Percentiles rank a stretch among this genome's conserved stretches.
Conservation (phyloP, 305 asterid species). For the Coffea humblotiana region DNA sequence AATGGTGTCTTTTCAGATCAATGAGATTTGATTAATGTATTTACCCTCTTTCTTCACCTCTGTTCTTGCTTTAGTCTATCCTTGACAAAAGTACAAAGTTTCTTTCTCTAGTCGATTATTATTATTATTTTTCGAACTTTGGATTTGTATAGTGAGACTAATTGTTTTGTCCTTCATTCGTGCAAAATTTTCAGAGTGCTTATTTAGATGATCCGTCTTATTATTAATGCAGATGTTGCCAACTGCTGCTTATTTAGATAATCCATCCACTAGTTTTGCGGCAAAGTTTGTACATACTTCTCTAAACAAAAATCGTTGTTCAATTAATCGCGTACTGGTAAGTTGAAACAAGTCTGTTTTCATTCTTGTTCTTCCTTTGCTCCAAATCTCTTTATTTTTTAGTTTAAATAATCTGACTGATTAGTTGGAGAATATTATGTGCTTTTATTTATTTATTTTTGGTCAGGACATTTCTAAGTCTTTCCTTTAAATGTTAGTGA, state of each 20-base stretch:
- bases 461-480: not conserved
- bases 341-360: conserved; percentile 36
- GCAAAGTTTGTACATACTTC: conserved; percentile 98
- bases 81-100: not conserved
- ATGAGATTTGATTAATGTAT: not conserved
- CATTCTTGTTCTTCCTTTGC: conserved; percentile 16
- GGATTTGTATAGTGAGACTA: not conserved
- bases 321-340: conserved; percentile 90
- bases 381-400: conserved; percentile 1
- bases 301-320: conserved; percentile 89
- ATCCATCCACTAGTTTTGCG: conserved; percentile 95
- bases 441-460: too few species aligned
- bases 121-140: not conserved
- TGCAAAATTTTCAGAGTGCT: conserved; percentile 1
- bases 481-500: not conserved
- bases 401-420: not conserved
- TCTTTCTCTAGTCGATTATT: not conserved
- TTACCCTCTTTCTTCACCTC: not conserved
- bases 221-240: conserved; percentile 83
- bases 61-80: not conserved
- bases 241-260: conserved; percentile 70
- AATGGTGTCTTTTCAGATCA: not conserved
- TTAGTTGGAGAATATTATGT: not conserved
- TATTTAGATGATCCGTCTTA: conserved; percentile 11
- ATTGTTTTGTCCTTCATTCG: not conserved